Evolutionary conservation across 768 basidiomycete genomes (phyloP).

Genomic region (Crepidotus variabilis): DNA sequence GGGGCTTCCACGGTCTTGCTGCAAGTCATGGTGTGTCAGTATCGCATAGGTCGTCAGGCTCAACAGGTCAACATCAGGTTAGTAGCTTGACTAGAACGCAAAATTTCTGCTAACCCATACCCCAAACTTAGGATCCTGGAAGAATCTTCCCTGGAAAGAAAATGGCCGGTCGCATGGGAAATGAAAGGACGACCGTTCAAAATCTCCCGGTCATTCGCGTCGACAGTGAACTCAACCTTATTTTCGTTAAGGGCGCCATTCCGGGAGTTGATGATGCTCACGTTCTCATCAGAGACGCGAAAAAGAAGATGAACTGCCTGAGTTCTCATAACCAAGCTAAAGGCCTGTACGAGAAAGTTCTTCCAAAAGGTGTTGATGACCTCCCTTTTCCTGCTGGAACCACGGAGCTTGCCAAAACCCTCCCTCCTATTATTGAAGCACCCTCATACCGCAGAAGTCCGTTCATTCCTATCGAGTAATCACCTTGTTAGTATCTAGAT

Average conservation of each 20-base stretch:
- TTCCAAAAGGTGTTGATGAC: constrained; percentile 78
- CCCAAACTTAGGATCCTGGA: constrained; percentile 78
- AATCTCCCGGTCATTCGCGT: constrained; percentile 88
- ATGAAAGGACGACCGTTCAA: constrained; percentile 74
- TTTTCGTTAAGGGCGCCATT: constrained; percentile 89
- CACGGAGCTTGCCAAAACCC: constrained; percentile 60
- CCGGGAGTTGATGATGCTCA: constrained; percentile 89
- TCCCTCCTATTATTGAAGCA: constrained; percentile 66
- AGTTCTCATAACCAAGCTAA: constrained; percentile 64
- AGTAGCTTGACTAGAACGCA: constrained; percentile 12
- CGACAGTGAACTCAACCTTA: constrained; percentile 79
- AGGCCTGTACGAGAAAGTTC: constrained; percentile 69
- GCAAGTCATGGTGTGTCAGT: constrained; percentile 96
- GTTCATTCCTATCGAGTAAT: constrained; percentile 71
- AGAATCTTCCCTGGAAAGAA: constrained; percentile 97
- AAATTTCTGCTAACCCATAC: constrained; percentile 3
- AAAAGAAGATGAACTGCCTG: constrained; percentile 73
- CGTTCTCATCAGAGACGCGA: constrained; percentile 82
- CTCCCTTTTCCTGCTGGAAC: constrained; percentile 95
- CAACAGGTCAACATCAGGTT: constrained; percentile 94
- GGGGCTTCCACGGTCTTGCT: constrained; percentile 86
- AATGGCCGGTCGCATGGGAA: constrained; percentile 95
- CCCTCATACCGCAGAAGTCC: constrained; percentile 73
- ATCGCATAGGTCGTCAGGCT: constrained; percentile 90
- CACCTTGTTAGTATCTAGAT: constrained; percentile 7